A percentile compares a stretch with the other conserved stretches of the same genome.
These are phyloP conservation scores for Aspergillus tamarii DNA, from an alignment of 2,329 filamentous ascomycete genomes.

Conservation along the genomic window DNA sequence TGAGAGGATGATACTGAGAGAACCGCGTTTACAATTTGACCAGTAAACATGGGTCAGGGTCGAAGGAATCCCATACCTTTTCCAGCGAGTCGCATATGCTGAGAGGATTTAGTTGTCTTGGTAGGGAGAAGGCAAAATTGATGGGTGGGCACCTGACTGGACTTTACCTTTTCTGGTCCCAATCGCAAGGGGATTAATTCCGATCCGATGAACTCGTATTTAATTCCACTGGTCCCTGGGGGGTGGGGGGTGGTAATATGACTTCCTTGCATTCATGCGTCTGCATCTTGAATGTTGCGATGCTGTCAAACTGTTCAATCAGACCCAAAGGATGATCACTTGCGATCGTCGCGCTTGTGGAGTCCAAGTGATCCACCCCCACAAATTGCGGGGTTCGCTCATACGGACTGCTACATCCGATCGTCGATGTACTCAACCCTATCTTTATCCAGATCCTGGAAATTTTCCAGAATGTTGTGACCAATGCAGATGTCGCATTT, in stretches of 20 bases:
- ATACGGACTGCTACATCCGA: background rate
- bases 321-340: background rate
- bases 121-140: background rate
- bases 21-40: background rate
- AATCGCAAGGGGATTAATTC: background rate
- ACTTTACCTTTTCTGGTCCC: background rate
- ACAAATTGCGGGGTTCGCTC: background rate
- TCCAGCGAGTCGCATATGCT: slow-evolving; percentile 1
- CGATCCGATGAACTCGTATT: background rate
- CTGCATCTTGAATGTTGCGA: too few species aligned
- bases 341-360: background rate
- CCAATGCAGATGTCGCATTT: background rate
- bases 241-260: too few species aligned
- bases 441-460: background rate
- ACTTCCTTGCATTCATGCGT: too few species aligned
- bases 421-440: background rate
- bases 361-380: background rate
- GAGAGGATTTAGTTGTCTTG: background rate
- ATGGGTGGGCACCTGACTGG: background rate
- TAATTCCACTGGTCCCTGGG: background rate
- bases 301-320: too few species aligned
- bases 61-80: background rate
- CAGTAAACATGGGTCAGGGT: background rate
- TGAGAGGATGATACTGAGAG: background rate
- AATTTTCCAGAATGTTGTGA: slow-evolving; percentile 6